Evolutionary conservation across 2,329 filamentous ascomycete genomes (phyloP).

Genomic region (Myriosclerotinia scirpicola): DNA sequence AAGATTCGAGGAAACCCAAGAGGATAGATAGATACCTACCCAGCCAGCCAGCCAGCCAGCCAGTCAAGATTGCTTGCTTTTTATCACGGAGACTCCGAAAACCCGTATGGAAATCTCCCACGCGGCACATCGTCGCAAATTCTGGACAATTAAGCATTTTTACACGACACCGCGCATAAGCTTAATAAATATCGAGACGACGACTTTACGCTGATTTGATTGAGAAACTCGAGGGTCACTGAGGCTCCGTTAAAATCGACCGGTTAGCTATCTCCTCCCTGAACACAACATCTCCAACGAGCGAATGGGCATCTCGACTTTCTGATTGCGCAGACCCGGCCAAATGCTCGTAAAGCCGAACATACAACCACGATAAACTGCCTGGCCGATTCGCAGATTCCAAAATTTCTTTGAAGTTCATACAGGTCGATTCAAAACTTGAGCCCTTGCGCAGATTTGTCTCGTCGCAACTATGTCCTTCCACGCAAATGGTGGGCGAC

Average conservation of each 20-base stretch:
- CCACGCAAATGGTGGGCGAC: constrained; percentile 57
- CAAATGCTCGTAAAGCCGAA: background rate
- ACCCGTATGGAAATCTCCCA: constrained; percentile 6
- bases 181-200: constrained; percentile 12
- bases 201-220: background rate
- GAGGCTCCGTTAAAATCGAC: background rate
- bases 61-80: constrained; percentile 1
- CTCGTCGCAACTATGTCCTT: constrained; percentile 55
- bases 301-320: constrained; percentile 30
- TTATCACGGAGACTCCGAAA: constrained; percentile 17
- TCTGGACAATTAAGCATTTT: constrained; percentile 19
- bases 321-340: constrained; percentile 17
- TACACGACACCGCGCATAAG: constrained; percentile 23
- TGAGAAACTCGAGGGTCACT: background rate
- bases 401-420: background rate
- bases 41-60: too few species aligned
- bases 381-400: constrained; percentile 7
- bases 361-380: constrained; percentile 3
- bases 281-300: constrained; percentile 2
- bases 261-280: background rate
- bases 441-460: constrained; percentile 5
- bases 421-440: background rate
- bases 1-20: constrained; percentile 21
- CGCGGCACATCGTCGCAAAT: constrained; percentile 20
- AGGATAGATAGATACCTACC: background rate